Evolutionary conservation across 2,329 filamentous ascomycete genomes (phyloP).

Genomic region (Coniochaeta ligniaria): DNA sequence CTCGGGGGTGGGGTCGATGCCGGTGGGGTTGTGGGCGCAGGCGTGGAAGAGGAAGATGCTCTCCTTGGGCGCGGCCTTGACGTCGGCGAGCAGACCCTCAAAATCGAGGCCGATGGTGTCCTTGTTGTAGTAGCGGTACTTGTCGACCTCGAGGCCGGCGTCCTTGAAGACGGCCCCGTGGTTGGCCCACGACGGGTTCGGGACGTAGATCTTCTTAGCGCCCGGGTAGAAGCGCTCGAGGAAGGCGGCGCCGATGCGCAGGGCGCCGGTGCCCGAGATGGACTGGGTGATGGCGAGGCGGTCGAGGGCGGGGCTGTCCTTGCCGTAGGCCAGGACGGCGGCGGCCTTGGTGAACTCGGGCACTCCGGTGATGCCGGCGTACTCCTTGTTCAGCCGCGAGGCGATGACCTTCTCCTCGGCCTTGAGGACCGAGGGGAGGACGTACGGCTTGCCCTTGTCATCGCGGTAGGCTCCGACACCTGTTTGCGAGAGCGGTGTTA

Average conservation of each 20-base stretch:
- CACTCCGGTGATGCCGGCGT: conserved; percentile 94
- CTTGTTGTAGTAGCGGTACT: conserved; percentile 99
- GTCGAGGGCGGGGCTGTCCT: conserved; percentile 67
- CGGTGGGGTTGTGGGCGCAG: conserved; percentile 96
- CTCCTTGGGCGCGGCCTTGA: conserved; percentile 79
- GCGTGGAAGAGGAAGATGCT: conserved; percentile 93
- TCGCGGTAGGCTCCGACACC: conserved; percentile 98
- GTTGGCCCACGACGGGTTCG: conserved; percentile 95
- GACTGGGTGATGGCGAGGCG: conserved; percentile 91
- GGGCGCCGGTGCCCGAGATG: conserved; percentile 94
- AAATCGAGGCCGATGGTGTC: conserved; percentile 98
- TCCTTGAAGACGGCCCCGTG: conserved; percentile 95
- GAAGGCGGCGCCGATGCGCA: conserved; percentile 92
- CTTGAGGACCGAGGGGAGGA: conserved; percentile 84
- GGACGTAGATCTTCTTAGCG: conserved; percentile 94
- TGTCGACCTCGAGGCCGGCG: conserved; percentile 81
- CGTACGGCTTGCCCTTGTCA: conserved; percentile 95
- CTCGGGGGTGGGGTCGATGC: conserved; percentile 83
- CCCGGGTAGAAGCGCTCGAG: conserved; percentile 84
- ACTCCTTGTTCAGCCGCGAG: conserved; percentile 85
- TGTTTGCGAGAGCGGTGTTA: conserved; percentile 21
- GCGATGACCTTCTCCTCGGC: conserved; percentile 84
- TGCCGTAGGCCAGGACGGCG: conserved; percentile 82
- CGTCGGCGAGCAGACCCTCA: conserved; percentile 82
- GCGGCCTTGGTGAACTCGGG: conserved; percentile 91